Base-by-base conservation (phyloP, 768 basidiomycete species). In the Lactarius deliciosus region DNA sequence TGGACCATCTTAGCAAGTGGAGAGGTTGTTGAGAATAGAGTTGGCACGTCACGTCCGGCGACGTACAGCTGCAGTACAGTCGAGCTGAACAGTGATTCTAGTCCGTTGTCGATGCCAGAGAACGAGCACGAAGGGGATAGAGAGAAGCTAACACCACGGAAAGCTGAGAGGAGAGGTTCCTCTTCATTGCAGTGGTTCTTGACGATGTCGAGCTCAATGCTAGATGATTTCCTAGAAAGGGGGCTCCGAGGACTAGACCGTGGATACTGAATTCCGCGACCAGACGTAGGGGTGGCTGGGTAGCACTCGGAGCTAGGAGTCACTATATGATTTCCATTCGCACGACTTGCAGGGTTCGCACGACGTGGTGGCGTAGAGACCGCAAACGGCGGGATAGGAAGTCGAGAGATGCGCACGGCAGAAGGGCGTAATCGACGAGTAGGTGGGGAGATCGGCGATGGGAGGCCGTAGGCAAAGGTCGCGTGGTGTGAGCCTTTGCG, bases 401-500 rank as follows among this genome's bases (percentile, higher is more conserved):
- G 56, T 11, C 56, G 30, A 20, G 56, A 18, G n/a, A 57, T n/a
- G 34, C 34, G 56, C 30, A 57, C 56, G 2, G 56, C 34, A 7
- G 56, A 57, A 57, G 56, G 56, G 18, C 56, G 56, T 18, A 20
- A 8, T 16, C 56, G 56, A 20, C 56, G 56, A 57, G 56, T 20
- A 34, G 32, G 56, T 6, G 56, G 16, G n/a, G 56, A 20, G 30
- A 57, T 5, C 9, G 56, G 56, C 7, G 56, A 57, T 6, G n/a
- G 30, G 5, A 57, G 56, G 32, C 56, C 30, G 13, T 57, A 36
- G n/a, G 56, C 34, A 11, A 32, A 34, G 18, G 56, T 57, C 32
- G 34, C 56, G 18, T 57, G 28, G 18, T 57, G 56, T 20, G 18
- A 3, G 18, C 55, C 55, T n/a, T 56, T 56, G 30, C 55, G 55